phyloP scores from a whole-genome alignment of 108 stramenopile species.

The Fragilaria crotonensis region DNA sequence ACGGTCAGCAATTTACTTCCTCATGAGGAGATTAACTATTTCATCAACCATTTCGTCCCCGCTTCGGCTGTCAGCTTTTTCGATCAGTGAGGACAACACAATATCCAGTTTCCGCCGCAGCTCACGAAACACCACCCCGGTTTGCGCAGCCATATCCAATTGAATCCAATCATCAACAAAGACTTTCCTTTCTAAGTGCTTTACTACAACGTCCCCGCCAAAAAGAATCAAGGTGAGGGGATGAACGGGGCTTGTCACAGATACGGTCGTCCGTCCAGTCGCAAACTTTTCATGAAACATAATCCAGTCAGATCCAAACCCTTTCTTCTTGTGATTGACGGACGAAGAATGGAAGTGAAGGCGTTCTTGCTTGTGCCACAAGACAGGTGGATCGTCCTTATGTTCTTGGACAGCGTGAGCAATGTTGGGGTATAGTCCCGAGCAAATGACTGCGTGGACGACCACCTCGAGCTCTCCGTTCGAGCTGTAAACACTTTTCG shows the following conservation, averaged over 20 bases:
- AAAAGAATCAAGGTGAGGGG: slow-evolving; percentile 59
- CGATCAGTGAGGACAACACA: slow-evolving; percentile 8
- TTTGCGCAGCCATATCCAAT: slow-evolving; percentile 57
- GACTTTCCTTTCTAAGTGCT: slow-evolving; percentile 48
- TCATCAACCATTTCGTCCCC: background rate
- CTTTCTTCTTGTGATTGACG: slow-evolving; percentile 37
- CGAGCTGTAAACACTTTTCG: slow-evolving; percentile 25
- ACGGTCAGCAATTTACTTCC: too few relatives aligned
- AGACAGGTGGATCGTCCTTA: slow-evolving; percentile 12
- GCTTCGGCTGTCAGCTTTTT: background rate
- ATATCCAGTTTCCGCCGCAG: slow-evolving; percentile 25
- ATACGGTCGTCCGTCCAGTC: slow-evolving; percentile 44
- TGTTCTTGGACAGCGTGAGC: slow-evolving; percentile 33
- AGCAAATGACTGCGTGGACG: slow-evolving; percentile 78
- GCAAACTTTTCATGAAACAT: slow-evolving; percentile 76
- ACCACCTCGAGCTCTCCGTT: slow-evolving; percentile 36
- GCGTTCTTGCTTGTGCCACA: slow-evolving; percentile 45
- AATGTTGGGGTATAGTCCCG: slow-evolving; percentile 94
- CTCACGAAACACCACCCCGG: slow-evolving; percentile 51
- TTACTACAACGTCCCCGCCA: slow-evolving; percentile 44
- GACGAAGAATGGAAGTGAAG: slow-evolving; percentile 57
- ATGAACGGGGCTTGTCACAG: slow-evolving; percentile 44
- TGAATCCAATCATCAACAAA: slow-evolving; percentile 68
- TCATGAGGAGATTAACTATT: background rate
- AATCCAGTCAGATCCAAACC: slow-evolving; percentile 29